Evolutionary conservation across 1,284 basidiomycete genomes (phyloP).

Genomic region (Marasmius tenuissimus): DNA sequence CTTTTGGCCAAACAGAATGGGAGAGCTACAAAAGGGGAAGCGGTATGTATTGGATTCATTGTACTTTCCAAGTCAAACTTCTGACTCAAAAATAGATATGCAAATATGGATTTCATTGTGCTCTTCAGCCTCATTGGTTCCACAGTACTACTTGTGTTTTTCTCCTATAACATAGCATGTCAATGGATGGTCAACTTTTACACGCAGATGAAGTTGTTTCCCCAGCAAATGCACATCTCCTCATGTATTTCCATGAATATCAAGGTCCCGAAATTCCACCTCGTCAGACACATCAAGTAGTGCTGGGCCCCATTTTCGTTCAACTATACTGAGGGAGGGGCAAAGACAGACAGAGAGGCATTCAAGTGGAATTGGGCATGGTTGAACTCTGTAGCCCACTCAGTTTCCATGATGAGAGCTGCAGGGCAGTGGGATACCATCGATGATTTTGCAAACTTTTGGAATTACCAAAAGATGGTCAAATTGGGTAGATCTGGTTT

Average conservation of each 20-base stretch:
- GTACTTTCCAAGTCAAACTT: neutral
- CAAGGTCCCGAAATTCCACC: constrained; percentile 17
- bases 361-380: constrained; percentile 27
- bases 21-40: constrained; percentile 21
- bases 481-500: constrained; percentile 14
- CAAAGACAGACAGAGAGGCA: constrained; percentile 28
- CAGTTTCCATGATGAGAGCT: constrained; percentile 30
- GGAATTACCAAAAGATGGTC: constrained; percentile 22
- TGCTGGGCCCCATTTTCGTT: constrained; percentile 12
- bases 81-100: constrained; percentile 3
- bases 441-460: constrained; percentile 33
- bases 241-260: no score
- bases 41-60: constrained; percentile 7
- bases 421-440: constrained; percentile 25
- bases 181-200: constrained; percentile 13
- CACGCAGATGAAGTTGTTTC: no score
- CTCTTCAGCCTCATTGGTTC: constrained; percentile 6
- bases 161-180: constrained; percentile 17
- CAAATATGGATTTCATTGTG: constrained; percentile 19
- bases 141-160: neutral
- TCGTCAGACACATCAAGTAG: constrained; percentile 9
- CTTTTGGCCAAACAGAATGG: constrained; percentile 17
- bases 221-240: no score
- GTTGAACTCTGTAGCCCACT: constrained; percentile 21
- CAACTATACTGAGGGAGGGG: constrained; percentile 21